Evolutionary conservation across 2,329 filamentous ascomycete genomes (phyloP).

Genomic region (Scedosporium boydii): DNA sequence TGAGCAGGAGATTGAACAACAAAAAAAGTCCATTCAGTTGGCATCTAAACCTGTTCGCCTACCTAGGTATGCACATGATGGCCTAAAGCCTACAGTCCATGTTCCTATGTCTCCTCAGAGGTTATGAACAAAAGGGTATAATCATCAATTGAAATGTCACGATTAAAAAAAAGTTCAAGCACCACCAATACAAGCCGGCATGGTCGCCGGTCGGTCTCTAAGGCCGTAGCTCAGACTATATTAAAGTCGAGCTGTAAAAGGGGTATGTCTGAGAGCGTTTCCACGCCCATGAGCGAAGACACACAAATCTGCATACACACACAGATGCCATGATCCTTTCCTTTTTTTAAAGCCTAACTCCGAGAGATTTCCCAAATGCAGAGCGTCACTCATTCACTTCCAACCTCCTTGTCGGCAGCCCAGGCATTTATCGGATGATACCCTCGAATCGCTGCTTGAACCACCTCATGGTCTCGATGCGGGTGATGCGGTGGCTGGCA

Average conservation of each 20-base stretch:
- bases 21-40: too few species aligned
- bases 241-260: constrained; percentile 44
- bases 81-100: neutral
- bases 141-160: constrained; percentile 20
- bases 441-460: constrained; percentile 87
- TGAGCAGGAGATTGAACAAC: too few species aligned
- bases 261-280: constrained; percentile 16
- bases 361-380: constrained; percentile 13
- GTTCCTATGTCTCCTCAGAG: neutral
- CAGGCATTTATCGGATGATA: constrained; percentile 81
- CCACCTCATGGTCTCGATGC: constrained; percentile 95
- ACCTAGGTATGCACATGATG: too few species aligned
- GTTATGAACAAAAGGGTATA: neutral
- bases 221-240: constrained; percentile 55
- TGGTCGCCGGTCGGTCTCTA: constrained; percentile 61
- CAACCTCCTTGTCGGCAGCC: neutral
- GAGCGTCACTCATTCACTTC: constrained; percentile 14
- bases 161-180: constrained; percentile 20
- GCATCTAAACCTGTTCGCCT: too few species aligned
- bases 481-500: constrained; percentile 84
- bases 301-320: constrained; percentile 26
- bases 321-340: constrained; percentile 17
- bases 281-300: constrained; percentile 19
- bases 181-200: constrained; percentile 47
- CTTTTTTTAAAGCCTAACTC: constrained; percentile 13